These are phyloP conservation scores for Saccharomyces kudriavzevii DNA, from an alignment of 805 yeast genomes.

Conservation along the genomic window DNA sequence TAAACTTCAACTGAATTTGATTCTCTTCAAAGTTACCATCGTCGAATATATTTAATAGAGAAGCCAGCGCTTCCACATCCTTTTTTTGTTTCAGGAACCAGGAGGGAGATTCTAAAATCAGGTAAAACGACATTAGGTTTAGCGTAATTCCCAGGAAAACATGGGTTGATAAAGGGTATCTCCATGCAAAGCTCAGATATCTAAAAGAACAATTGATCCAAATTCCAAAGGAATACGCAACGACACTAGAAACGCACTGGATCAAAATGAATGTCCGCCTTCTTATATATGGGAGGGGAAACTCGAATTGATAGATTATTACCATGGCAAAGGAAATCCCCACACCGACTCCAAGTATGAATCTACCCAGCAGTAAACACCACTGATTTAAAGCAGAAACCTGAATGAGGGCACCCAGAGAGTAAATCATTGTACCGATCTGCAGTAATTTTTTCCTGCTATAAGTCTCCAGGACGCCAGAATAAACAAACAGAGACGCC, in stretches of 20 bases:
- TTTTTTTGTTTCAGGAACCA: conserved; percentile 81
- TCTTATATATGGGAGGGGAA: conserved; percentile 70
- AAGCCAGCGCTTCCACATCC: conserved; percentile 75
- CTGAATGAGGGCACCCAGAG: conserved; percentile 63
- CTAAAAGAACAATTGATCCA: conserved; percentile 64
- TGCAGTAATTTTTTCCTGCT: background rate
- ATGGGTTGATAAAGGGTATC: conserved; percentile 47
- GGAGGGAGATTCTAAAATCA: conserved; percentile 82
- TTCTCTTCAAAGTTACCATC: conserved; percentile 43
- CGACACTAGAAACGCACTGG: conserved; percentile 78
- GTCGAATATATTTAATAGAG: conserved; percentile 74
- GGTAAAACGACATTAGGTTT: conserved; percentile 14
- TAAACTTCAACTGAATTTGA: background rate
- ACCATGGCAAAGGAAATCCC: conserved; percentile 78
- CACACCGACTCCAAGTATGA: conserved; percentile 78
- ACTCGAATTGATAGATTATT: conserved; percentile 83
- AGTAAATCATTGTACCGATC: background rate
- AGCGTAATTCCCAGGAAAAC: background rate
- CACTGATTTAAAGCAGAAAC: conserved; percentile 47
- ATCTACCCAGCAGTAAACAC: conserved; percentile 63
- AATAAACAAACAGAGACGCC: conserved; percentile 56
- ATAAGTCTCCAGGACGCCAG: background rate
- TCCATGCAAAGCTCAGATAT: conserved; percentile 38
- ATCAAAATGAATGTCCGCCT: conserved; percentile 81
- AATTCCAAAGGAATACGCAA: conserved; percentile 74